These are phyloP conservation scores for Rutidosis leptorrhynchoides DNA, from an alignment of 129 eudicot genomes.

Conservation along the genomic window DNA sequence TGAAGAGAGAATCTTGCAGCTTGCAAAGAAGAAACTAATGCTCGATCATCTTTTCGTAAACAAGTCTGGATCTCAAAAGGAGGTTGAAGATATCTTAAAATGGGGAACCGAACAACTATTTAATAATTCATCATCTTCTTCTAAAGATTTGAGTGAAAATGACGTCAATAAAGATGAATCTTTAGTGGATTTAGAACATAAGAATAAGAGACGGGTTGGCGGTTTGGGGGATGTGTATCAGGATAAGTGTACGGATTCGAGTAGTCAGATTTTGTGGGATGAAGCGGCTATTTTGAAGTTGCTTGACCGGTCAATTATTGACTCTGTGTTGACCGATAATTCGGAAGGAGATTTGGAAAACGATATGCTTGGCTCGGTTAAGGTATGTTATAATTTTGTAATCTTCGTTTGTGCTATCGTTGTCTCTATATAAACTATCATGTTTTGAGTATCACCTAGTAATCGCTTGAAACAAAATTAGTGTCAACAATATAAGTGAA, in stretches of 20 bases:
- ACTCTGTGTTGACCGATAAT: conserved; percentile 55
- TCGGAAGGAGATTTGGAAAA: conserved; percentile 74
- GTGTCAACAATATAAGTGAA: neutral
- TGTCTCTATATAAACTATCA: neutral
- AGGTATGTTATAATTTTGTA: conserved; percentile 41
- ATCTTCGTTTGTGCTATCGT: neutral
- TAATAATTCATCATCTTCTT: conserved; percentile 39
- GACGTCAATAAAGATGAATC: conserved; percentile 42
- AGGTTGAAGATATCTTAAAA: conserved; percentile 85
- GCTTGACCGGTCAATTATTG: conserved; percentile 82
- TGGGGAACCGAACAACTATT: conserved; percentile 98
- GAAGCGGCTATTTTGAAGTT: conserved; percentile 71
- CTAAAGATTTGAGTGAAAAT: conserved; percentile 54
- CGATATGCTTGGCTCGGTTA: conserved; percentile 98
- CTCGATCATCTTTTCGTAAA: conserved; percentile 93
- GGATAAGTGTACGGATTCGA: conserved; percentile 82
- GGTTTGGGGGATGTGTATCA: conserved; percentile 91
- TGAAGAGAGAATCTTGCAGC: conserved; percentile 95
- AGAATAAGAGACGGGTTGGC: conserved; percentile 57
- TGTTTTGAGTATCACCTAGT: neutral
- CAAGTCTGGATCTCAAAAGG: conserved; percentile 91
- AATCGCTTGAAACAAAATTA: neutral
- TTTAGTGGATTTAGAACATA: conserved; percentile 51
- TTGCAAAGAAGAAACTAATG: conserved; percentile 94
- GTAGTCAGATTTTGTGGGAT: conserved; percentile 75